These are phyloP conservation scores for Aquilaria malaccensis DNA, from an alignment of 345 rosid species.

Conservation along the genomic window DNA sequence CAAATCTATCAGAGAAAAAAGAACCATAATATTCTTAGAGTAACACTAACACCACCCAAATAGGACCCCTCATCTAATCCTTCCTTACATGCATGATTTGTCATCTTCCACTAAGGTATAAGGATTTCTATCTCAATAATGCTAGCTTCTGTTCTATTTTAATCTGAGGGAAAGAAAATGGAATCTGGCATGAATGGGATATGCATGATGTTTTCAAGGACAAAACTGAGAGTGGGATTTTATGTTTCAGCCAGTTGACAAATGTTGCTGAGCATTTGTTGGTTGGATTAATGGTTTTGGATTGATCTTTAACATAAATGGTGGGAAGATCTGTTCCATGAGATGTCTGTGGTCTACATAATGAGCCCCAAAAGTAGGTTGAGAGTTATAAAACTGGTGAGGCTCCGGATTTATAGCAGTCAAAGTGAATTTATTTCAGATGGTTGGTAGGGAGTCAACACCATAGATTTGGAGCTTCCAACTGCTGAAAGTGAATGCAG, in stretches of 20 bases:
- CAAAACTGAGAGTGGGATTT: neutral
- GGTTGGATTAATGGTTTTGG: neutral
- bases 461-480: neutral
- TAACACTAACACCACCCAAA: no score
- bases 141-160: neutral
- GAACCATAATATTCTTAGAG: no score
- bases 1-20: no score
- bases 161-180: neutral
- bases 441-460: neutral
- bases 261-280: neutral
- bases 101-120: constrained; percentile 5
- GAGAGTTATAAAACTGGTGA: neutral
- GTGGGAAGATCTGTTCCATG: neutral
- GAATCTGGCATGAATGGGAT: neutral
- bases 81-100: neutral
- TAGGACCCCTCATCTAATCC: neutral
- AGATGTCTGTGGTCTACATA: no score
- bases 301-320: neutral
- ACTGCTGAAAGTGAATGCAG: constrained; percentile 8
- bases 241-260: constrained; percentile 1
- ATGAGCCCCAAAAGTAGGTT: neutral
- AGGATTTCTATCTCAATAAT: neutral
- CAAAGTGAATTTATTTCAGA: neutral
- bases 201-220: no score
- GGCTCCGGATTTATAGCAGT: neutral